These are phyloP conservation scores for Polygonum maritimum DNA, from an alignment of 148 eudicot species.

Conservation along the genomic window DNA sequence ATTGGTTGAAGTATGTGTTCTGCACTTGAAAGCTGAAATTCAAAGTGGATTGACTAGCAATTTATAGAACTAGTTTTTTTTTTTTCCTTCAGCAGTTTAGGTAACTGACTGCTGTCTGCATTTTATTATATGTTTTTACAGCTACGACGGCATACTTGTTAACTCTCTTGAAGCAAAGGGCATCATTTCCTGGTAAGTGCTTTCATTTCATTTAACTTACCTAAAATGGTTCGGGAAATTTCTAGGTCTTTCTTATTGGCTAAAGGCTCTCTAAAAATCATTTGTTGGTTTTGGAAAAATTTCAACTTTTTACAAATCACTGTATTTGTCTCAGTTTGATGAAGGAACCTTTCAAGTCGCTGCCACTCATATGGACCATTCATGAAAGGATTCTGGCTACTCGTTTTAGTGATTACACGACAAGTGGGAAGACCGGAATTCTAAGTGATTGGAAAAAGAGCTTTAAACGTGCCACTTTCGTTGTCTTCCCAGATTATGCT, in stretches of 20 bases:
- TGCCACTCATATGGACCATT: constrained; percentile 53
- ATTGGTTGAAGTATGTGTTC: constrained; percentile 81
- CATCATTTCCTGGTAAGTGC: constrained; percentile 51
- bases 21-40: neutral
- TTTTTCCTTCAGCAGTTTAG: neutral
- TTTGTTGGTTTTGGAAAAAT: neutral
- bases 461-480: constrained; percentile 57
- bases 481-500: constrained; percentile 66
- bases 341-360: constrained; percentile 58
- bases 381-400: constrained; percentile 47
- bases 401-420: constrained; percentile 42
- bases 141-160: constrained; percentile 77
- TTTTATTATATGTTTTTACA: constrained; percentile 27
- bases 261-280: neutral
- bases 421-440: constrained; percentile 39
- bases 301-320: constrained; percentile 18
- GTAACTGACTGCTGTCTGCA: constrained; percentile 1
- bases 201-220: neutral
- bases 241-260: neutral
- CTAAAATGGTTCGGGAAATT: neutral
- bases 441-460: constrained; percentile 52
- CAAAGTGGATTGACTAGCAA: neutral
- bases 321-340: constrained; percentile 56
- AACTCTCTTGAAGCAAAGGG: constrained; percentile 66
- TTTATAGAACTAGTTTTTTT: neutral